These are phyloP conservation scores for Xylaria nigripes DNA, from an alignment of 495 filamentous ascomycete species.

Conservation along the genomic window DNA sequence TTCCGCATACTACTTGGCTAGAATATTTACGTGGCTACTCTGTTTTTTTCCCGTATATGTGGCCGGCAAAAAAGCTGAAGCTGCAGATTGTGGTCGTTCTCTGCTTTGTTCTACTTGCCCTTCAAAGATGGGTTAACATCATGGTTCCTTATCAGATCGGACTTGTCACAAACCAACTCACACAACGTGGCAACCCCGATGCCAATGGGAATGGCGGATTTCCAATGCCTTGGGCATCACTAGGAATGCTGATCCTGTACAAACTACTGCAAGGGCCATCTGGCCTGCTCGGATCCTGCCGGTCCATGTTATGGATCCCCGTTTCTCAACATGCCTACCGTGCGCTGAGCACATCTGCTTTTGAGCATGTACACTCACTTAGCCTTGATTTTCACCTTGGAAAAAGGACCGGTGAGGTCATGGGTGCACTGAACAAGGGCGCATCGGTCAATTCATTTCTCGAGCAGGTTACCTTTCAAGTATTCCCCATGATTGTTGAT, in stretches of 20 bases:
- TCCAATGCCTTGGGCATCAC: conserved; percentile 36
- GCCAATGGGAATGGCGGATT: conserved; percentile 22
- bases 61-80: conserved; percentile 59
- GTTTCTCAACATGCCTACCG: conserved; percentile 95
- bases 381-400: conserved; percentile 94
- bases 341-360: conserved; percentile 85
- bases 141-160: conserved; percentile 71
- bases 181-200: conserved; percentile 2
- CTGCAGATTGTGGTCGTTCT: conserved; percentile 69
- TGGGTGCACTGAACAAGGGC: conserved; percentile 91
- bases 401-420: conserved; percentile 92
- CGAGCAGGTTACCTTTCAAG: conserved; percentile 90
- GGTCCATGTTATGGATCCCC: conserved; percentile 86
- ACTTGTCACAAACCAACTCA: conserved; percentile 59
- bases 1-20: conserved; percentile 51
- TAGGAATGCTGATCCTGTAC: conserved; percentile 70
- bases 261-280: conserved; percentile 82
- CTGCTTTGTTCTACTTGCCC: conserved; percentile 67
- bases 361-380: conserved; percentile 92
- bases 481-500: conserved; percentile 90
- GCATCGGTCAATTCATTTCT: conserved; percentile 94
- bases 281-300: conserved; percentile 72
- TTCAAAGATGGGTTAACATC: conserved; percentile 73
- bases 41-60: conserved; percentile 88
- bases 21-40: conserved; percentile 85